phyloP scores from a whole-genome alignment of 345 rosid species.

The Iberis pinnata region DNA sequence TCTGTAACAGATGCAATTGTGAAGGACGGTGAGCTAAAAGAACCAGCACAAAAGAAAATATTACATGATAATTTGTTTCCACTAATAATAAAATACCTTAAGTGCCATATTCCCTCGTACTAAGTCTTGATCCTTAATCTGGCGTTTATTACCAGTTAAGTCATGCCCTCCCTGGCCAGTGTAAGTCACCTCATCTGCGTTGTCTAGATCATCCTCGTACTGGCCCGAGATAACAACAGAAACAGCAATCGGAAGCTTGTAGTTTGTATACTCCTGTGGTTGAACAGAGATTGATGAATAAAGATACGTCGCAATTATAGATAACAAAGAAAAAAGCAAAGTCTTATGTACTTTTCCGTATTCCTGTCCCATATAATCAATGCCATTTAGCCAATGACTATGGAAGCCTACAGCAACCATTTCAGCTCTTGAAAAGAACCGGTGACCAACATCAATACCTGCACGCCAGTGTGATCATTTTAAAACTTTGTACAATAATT shows the following conservation, averaged over 20 bases:
- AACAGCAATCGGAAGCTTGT: conserved; percentile 59
- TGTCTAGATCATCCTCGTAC: conserved; percentile 96
- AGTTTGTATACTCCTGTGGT: conserved; percentile 45
- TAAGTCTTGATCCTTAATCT: conserved; percentile 59
- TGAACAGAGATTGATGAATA: neutral
- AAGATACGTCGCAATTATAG: neutral
- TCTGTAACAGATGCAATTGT: conserved; percentile 39
- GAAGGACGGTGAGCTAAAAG: neutral
- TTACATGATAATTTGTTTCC: no score
- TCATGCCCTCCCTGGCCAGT: conserved; percentile 96
- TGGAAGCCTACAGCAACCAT: conserved; percentile 90
- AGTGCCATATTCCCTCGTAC: conserved; percentile 82
- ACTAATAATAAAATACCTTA: conserved; percentile 50
- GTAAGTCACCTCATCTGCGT: conserved; percentile 77
- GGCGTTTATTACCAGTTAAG: conserved; percentile 79
- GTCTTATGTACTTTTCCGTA: conserved; percentile 40
- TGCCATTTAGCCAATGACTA: conserved; percentile 91
- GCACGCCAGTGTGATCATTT: conserved; percentile 20
- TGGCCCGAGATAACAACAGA: conserved; percentile 81
- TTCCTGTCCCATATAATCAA: conserved; percentile 67
- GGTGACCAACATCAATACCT: conserved; percentile 88
- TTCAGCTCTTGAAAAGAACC: conserved; percentile 84
- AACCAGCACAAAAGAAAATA: neutral
- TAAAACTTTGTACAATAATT: neutral
- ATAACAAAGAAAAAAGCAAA: neutral